Conservation (phyloP, 2,329 filamentous ascomycete species). For the Aspergillus nomiae region DNA sequence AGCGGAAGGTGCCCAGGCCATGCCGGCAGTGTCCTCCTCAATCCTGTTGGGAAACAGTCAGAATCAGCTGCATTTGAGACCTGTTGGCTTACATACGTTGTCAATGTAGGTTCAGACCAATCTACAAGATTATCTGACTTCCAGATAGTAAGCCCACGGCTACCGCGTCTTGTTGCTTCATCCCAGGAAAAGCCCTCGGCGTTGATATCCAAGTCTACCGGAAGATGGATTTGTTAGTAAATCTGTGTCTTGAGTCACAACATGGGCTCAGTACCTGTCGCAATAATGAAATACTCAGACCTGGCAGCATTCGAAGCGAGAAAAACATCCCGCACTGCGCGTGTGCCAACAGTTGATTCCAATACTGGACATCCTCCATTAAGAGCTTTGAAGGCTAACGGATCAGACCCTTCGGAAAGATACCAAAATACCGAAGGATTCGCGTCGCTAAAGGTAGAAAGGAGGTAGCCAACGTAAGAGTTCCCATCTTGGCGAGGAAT, state of each 20-base stretch:
- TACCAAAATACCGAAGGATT: background rate
- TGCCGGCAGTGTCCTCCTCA: background rate
- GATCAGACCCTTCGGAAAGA: background rate
- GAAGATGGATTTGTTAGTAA: background rate
- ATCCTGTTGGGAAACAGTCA: background rate
- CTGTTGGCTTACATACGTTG: background rate
- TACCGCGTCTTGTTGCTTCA: background rate
- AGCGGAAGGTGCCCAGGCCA: background rate
- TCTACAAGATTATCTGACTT: background rate
- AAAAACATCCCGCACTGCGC: background rate
- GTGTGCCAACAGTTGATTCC: background rate
- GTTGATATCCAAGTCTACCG: background rate
- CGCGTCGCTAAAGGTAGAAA: background rate
- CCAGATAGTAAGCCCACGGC: background rate
- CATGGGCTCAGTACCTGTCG: background rate
- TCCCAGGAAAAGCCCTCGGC: background rate
- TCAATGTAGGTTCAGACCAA: background rate
- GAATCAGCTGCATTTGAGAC: background rate
- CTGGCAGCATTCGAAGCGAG: background rate
- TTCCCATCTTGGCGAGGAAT: background rate
- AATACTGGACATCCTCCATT: background rate
- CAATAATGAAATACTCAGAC: background rate
- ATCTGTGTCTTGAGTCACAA: background rate
- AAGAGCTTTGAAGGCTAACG: background rate
- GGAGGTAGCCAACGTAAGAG: background rate